Base-by-base conservation (phyloP, 2,329 filamentous ascomycete genomes). In the Cercospora janseana region DNA sequence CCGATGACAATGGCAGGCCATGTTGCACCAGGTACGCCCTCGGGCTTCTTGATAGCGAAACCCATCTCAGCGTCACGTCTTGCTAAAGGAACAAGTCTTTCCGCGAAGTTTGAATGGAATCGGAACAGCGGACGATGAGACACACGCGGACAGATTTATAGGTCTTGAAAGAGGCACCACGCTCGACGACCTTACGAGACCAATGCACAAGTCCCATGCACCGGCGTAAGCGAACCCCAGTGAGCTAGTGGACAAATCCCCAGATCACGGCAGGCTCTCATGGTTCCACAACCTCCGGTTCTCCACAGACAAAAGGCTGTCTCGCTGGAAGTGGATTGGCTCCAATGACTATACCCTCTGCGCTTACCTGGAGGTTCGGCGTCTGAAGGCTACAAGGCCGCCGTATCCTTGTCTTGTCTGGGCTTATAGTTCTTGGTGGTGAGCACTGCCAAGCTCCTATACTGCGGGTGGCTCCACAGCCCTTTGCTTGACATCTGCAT, bases 1-100 rank as follows among this genome's bases (percentile, higher is more conserved):
- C 60, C 66, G 23, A 72, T 66, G 23, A 62, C 27, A 55, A 76
- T 75, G 44, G 74, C 73, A 41, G 74, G 74, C 55, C 66, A 61
- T 23, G 74, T 68, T 15, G 34, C 46, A 10, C 56, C 56, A 27
- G 54, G 46, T 49, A 42, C 49, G 24, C 51, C 52, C 2, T 45
- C 51, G 7, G 56, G 54, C 42, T 59, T 57, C 20, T 51, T 49
- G 27, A 57, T 55, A 3, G 47, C 48, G 31, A 56, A 6, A 48
- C 52, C 52, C 53, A 56, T 58, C 34, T 21, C 23, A 20, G 20
- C 4, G 34, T 37, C 7, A 7, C 12, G 2, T 37, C 34, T 37
- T 20, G 10, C n/a, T 20, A 32, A 32, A 15, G 18, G 5, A 6
- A n/a, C 34, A 10, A 21, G 16, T 20, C 10, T 16, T 7, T 20